Percentiles rank a stretch among this genome's conserved stretches.
Conservation (phyloP, 495 filamentous ascomycete species). For the Astrocystis sublimbata region DNA sequence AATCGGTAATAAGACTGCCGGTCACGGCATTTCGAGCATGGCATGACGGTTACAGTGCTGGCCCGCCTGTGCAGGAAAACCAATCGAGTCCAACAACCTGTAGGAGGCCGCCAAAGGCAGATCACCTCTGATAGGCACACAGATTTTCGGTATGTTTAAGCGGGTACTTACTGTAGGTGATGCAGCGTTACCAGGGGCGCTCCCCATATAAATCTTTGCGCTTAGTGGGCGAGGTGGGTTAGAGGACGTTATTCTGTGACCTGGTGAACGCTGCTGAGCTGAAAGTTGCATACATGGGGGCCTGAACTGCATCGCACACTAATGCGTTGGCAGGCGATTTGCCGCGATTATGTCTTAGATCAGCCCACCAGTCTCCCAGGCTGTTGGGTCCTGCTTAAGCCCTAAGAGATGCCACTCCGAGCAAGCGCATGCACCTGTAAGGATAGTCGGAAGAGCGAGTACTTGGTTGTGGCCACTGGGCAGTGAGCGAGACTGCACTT, state of each 20-base stretch:
- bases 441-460: background rate
- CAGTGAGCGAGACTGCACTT: slow-evolving; percentile 23
- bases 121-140: background rate
- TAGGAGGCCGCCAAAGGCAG: background rate
- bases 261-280: slow-evolving; percentile 22
- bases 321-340: slow-evolving; percentile 21
- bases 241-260: background rate
- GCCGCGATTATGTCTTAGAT: slow-evolving; percentile 6
- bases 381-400: slow-evolving; percentile 3
- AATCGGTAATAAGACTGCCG: background rate
- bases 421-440: background rate
- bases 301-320: slow-evolving; percentile 9
- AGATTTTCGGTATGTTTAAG: background rate
- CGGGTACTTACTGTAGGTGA: background rate
- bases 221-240: background rate
- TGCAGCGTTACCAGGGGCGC: background rate
- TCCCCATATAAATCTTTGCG: background rate
- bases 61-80: background rate
- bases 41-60: background rate
- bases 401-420: background rate
- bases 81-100: background rate
- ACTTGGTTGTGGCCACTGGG: slow-evolving; percentile 25
- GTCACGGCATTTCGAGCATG: background rate
- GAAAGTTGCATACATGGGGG: slow-evolving; percentile 32
- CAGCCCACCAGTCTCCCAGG: slow-evolving; percentile 6